Evolutionary conservation across 2,329 filamentous ascomycete genomes (phyloP).

Genomic region (Talaromyces albobiverticillius): DNA sequence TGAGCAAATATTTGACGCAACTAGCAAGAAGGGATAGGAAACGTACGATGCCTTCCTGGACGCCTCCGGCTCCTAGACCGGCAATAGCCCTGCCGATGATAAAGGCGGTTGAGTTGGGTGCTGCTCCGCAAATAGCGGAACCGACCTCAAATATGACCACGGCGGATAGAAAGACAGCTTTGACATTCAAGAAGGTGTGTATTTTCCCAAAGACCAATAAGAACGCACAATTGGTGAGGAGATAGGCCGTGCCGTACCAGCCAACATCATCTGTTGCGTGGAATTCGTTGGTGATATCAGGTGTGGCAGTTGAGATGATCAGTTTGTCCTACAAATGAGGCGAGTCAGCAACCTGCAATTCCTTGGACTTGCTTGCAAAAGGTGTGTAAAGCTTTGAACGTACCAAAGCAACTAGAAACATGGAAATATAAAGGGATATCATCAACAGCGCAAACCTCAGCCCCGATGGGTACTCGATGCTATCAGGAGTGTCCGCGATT

Average conservation of each 20-base stretch:
- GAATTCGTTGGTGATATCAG: slow-evolving; percentile 9
- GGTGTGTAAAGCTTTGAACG: not conserved
- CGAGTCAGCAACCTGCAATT: too few species aligned
- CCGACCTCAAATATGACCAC: slow-evolving; percentile 43
- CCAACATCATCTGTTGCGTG: slow-evolving; percentile 6
- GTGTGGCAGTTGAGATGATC: slow-evolving; percentile 11
- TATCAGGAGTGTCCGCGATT: not conserved
- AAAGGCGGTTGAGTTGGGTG: slow-evolving; percentile 27
- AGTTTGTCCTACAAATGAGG: slow-evolving; percentile 5
- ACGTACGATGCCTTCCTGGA: slow-evolving; percentile 19
- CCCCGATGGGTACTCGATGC: slow-evolving; percentile 4
- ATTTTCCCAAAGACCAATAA: slow-evolving; percentile 40
- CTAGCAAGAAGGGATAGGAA: not conserved
- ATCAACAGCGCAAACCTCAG: slow-evolving; percentile 2
- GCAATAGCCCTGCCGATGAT: slow-evolving; percentile 33
- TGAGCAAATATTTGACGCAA: not conserved
- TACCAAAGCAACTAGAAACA: slow-evolving; percentile 11
- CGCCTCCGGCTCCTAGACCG: slow-evolving; percentile 27
- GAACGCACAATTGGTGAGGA: slow-evolving; percentile 38
- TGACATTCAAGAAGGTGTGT: slow-evolving; percentile 25
- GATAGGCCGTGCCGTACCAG: slow-evolving; percentile 31
- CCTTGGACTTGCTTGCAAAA: too few species aligned
- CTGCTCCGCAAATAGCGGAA: slow-evolving; percentile 42
- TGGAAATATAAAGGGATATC: slow-evolving; percentile 2
- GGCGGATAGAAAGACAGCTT: slow-evolving; percentile 37